These are phyloP conservation scores for Euphorbia pulcherrima DNA, from an alignment of 345 rosid genomes.

Conservation along the genomic window DNA sequence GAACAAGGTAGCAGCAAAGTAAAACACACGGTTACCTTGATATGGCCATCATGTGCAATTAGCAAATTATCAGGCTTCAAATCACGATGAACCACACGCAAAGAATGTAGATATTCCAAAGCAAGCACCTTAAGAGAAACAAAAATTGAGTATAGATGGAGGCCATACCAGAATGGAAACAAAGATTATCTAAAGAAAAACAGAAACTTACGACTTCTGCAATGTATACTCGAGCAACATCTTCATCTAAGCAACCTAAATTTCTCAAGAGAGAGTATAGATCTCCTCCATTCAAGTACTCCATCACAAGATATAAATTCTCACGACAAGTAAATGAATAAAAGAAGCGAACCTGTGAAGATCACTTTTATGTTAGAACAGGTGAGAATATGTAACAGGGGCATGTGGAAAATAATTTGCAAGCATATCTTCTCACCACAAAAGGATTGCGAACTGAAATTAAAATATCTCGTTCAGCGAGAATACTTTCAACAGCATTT, in stretches of 20 bases:
- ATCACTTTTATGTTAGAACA: constrained; percentile 29
- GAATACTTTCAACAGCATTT: constrained; percentile 99
- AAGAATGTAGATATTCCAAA: constrained; percentile 89
- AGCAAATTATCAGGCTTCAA: constrained; percentile 96
- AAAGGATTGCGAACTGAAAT: constrained; percentile 98
- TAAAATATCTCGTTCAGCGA: constrained; percentile 99
- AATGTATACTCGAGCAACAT: constrained; percentile 91
- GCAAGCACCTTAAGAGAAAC: constrained; percentile 70
- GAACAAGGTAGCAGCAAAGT: background rate
- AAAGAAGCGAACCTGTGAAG: constrained; percentile 92
- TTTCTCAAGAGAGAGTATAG: constrained; percentile 91
- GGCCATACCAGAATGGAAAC: background rate
- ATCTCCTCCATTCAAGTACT: constrained; percentile 99
- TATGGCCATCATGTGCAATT: constrained; percentile 99
- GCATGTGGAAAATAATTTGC: constrained; percentile 22
- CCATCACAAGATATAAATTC: constrained; percentile 99
- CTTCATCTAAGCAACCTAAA: constrained; percentile 97
- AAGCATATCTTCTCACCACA: constrained; percentile 85
- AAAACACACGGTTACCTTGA: constrained; percentile 55
- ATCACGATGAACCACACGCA: constrained; percentile 95
- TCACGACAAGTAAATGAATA: constrained; percentile 99
- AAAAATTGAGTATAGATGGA: constrained; percentile 9
- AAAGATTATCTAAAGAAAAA: background rate
- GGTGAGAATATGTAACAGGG: constrained; percentile 15
- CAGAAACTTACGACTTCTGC: constrained; percentile 92